These are phyloP conservation scores for Mytilinidion resinicola DNA, from an alignment of 495 filamentous ascomycete genomes.

Conservation along the genomic window DNA sequence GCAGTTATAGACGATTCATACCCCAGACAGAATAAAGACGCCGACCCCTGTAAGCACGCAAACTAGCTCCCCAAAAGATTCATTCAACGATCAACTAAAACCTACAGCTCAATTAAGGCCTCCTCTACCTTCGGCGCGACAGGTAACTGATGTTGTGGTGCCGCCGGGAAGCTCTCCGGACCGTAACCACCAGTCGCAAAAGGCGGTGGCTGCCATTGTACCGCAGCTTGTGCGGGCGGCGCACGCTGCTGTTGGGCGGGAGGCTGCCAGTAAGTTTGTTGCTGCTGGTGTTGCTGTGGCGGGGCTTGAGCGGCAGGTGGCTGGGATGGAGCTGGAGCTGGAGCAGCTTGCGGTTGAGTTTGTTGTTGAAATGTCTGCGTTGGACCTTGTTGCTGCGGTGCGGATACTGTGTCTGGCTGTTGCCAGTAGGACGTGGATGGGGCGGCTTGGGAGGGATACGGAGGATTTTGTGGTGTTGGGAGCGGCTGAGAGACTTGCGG, in stretches of 20 bases:
- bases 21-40: too few relatives aligned
- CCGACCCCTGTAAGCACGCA: too few relatives aligned
- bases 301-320: conserved; percentile 20
- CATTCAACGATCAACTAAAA: background rate
- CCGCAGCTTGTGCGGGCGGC: conserved; percentile 44
- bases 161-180: conserved; percentile 58
- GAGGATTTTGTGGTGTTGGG: conserved; percentile 7
- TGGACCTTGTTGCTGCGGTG: conserved; percentile 28
- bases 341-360: conserved; percentile 32
- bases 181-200: conserved; percentile 44
- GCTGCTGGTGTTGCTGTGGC: conserved; percentile 40
- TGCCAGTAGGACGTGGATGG: conserved; percentile 17
- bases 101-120: conserved; percentile 77
- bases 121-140: conserved; percentile 58
- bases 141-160: conserved; percentile 55
- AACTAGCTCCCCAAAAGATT: too few relatives aligned
- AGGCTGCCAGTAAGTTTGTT: conserved; percentile 14
- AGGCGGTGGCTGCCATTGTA: conserved; percentile 24
- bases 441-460: conserved; percentile 14
- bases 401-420: conserved; percentile 1
- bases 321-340: conserved; percentile 11
- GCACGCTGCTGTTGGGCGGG: conserved; percentile 21
- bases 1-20: too few relatives aligned
- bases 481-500: conserved; percentile 7
- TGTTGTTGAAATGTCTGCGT: conserved; percentile 33